Evolutionary conservation across 345 rosid species (phyloP).

Genomic region (Brassica rapa): DNA sequence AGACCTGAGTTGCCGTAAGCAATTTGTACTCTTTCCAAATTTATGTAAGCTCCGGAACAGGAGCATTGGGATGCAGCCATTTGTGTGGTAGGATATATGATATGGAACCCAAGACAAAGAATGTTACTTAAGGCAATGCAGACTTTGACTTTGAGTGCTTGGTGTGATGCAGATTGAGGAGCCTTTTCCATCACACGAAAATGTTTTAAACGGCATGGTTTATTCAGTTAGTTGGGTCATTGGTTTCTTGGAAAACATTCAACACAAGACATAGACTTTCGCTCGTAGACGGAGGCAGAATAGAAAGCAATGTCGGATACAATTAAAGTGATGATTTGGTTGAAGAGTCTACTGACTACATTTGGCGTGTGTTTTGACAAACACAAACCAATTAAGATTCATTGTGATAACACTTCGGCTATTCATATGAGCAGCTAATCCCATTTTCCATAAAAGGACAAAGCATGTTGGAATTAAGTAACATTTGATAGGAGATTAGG

Average conservation of each 20-base stretch:
- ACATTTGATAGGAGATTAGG: background rate
- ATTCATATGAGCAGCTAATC: background rate
- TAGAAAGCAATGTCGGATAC: too few relatives aligned
- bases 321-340: too few relatives aligned
- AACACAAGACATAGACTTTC: too few relatives aligned
- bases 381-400: background rate
- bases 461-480: background rate
- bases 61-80: too few relatives aligned
- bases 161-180: background rate
- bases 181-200: background rate
- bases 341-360: too few relatives aligned
- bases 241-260: background rate
- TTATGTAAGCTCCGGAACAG: too few relatives aligned
- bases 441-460: background rate
- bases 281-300: too few relatives aligned
- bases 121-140: background rate
- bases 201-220: background rate
- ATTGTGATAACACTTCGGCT: background rate
- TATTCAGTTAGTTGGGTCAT: background rate
- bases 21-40: too few relatives aligned
- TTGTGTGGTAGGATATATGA: background rate
- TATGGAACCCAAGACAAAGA: background rate
- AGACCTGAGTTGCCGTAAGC: too few relatives aligned
- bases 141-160: background rate
- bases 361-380: background rate